Conservation (phyloP, 257 asterid species). For the Verbena officinalis region DNA sequence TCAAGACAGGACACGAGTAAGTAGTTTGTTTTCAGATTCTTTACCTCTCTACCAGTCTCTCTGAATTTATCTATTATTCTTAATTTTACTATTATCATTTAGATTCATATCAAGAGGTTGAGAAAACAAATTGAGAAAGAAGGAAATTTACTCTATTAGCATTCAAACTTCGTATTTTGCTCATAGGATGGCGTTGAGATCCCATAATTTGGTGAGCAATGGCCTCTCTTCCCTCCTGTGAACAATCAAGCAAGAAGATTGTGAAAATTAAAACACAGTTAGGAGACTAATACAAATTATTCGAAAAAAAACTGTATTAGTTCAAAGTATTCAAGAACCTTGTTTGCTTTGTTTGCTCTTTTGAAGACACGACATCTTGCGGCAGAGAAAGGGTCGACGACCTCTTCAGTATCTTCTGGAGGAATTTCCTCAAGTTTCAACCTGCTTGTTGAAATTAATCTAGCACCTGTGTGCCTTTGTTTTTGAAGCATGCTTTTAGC, state of each 20-base stretch:
- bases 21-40: conserved; percentile 16
- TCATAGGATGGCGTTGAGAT: conserved; percentile 69
- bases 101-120: not conserved
- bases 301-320: too few relatives aligned
- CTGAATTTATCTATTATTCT: too few relatives aligned
- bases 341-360: conserved; percentile 35
- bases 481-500: conserved; percentile 81
- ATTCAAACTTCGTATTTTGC: conserved; percentile 56
- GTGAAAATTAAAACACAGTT: conserved; percentile 23
- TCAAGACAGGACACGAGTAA: conserved; percentile 28
- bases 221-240: conserved; percentile 67
- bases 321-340: not conserved
- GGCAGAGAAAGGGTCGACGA: conserved; percentile 75
- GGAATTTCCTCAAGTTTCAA: conserved; percentile 70
- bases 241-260: conserved; percentile 38
- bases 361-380: conserved; percentile 75
- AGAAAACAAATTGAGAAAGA: not conserved
- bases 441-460: conserved; percentile 83
- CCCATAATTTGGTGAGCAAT: conserved; percentile 81
- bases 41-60: not conserved
- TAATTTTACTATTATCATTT: not conserved
- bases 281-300: conserved; percentile 11
- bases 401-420: conserved; percentile 53
- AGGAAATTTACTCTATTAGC: conserved; percentile 52
- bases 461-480: conserved; percentile 71